Evolutionary conservation across 495 filamentous ascomycete species (phyloP).

Genomic region (Cercophora newfieldiana): DNA sequence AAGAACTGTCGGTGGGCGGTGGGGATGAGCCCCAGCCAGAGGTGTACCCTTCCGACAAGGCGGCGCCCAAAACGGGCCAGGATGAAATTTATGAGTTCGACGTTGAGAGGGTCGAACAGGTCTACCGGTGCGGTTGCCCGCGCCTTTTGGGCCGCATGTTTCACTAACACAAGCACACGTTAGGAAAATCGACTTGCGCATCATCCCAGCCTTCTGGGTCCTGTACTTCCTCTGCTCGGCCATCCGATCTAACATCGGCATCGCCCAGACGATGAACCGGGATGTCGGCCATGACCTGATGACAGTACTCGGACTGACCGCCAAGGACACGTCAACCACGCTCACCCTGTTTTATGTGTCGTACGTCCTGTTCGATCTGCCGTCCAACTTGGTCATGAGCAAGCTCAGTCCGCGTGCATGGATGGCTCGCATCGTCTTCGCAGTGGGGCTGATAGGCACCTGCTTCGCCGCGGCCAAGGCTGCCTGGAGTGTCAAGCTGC

Average conservation of each 20-base stretch:
- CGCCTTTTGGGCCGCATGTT: not conserved
- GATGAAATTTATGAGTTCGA: conserved; percentile 38
- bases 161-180: conserved; percentile 2
- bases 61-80: conserved; percentile 15
- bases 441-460: conserved; percentile 78
- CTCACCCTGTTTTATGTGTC: conserved; percentile 87
- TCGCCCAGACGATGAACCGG: conserved; percentile 88
- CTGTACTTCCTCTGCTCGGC: conserved; percentile 92
- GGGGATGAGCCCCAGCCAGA: conserved; percentile 26
- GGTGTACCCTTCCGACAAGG: too few relatives aligned
- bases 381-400: conserved; percentile 89
- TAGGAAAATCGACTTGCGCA: conserved; percentile 77
- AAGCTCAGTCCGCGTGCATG: conserved; percentile 80
- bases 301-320: conserved; percentile 62
- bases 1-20: conserved; percentile 24
- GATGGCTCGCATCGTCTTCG: conserved; percentile 91
- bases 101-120: conserved; percentile 58
- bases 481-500: conserved; percentile 86
- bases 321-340: conserved; percentile 76
- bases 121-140: conserved; percentile 57
- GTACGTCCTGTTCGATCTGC: conserved; percentile 86
- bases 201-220: conserved; percentile 91
- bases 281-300: conserved; percentile 66
- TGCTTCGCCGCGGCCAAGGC: conserved; percentile 79
- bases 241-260: conserved; percentile 84